phyloP scores from a whole-genome alignment of 805 yeast species.

The Metschnikowia peoriensis region DNA sequence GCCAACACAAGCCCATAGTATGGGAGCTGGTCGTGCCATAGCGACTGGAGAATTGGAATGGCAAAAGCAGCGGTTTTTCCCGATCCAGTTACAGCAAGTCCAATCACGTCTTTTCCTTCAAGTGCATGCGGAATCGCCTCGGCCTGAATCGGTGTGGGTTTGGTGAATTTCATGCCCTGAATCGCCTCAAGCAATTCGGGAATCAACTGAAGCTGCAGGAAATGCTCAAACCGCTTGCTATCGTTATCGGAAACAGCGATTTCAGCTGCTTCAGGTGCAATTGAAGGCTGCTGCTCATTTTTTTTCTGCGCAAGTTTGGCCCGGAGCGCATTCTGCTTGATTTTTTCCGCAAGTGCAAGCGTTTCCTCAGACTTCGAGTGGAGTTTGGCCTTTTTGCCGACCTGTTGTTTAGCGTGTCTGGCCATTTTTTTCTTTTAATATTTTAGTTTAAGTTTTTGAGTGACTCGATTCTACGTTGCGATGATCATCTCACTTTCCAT shows the following conservation, averaged over 20 bases:
- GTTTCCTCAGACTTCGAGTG: conserved; percentile 28
- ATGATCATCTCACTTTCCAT: conserved; percentile 10
- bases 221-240: conserved; percentile 34
- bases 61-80: conserved; percentile 99
- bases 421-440: conserved; percentile 2
- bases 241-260: conserved; percentile 13
- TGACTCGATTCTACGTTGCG: not conserved
- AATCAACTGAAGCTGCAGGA: conserved; percentile 60
- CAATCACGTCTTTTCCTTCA: conserved; percentile 89
- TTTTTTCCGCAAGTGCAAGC: conserved; percentile 55
- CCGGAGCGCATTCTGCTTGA: conserved; percentile 36
- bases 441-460: not conserved
- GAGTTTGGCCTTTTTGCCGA: conserved; percentile 14
- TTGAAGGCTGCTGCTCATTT: conserved; percentile 11
- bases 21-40: conserved; percentile 87
- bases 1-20: conserved; percentile 86
- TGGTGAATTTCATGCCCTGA: conserved; percentile 65
- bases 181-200: conserved; percentile 82
- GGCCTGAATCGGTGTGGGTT: conserved; percentile 92
- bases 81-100: conserved; percentile 96
- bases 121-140: conserved; percentile 90
- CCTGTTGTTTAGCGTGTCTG: conserved; percentile 5
- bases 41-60: conserved; percentile 84
- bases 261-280: conserved; percentile 18
- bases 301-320: conserved; percentile 19